These are phyloP conservation scores for Penicillium flavigenum DNA, from an alignment of 495 filamentous ascomycete species.

Conservation along the genomic window DNA sequence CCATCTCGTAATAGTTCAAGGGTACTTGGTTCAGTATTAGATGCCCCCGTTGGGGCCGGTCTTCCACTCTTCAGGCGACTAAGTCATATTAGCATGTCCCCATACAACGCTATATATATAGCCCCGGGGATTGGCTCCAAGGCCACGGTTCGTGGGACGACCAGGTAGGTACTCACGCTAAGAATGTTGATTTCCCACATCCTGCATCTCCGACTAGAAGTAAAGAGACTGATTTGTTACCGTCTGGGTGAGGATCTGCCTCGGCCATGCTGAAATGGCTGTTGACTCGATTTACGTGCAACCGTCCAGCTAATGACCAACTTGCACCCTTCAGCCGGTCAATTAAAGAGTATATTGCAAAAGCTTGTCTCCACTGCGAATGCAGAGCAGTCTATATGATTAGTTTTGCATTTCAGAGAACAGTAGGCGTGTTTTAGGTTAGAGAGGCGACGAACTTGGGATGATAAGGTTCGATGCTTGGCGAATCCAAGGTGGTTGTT, in stretches of 20 bases:
- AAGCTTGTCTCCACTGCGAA: no score
- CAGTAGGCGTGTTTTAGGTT: neutral
- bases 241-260: constrained; percentile 14
- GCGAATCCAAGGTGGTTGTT: neutral
- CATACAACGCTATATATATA: neutral
- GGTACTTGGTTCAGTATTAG: constrained; percentile 1
- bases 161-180: constrained; percentile 63
- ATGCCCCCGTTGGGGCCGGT: constrained; percentile 6
- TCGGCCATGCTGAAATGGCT: constrained; percentile 15
- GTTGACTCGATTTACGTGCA: neutral
- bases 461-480: constrained; percentile 8
- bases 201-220: constrained; percentile 76
- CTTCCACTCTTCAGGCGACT: constrained; percentile 33
- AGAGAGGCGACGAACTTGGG: neutral
- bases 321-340: neutral
- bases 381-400: neutral
- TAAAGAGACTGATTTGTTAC: constrained; percentile 56
- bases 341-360: neutral
- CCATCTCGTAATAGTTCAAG: constrained; percentile 60
- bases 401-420: neutral
- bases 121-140: neutral
- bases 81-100: neutral
- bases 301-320: neutral
- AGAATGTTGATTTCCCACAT: constrained; percentile 84
- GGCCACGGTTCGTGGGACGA: neutral